Conservation (phyloP, 148 eudicot genomes). For the Vaccinium darrowii region DNA sequence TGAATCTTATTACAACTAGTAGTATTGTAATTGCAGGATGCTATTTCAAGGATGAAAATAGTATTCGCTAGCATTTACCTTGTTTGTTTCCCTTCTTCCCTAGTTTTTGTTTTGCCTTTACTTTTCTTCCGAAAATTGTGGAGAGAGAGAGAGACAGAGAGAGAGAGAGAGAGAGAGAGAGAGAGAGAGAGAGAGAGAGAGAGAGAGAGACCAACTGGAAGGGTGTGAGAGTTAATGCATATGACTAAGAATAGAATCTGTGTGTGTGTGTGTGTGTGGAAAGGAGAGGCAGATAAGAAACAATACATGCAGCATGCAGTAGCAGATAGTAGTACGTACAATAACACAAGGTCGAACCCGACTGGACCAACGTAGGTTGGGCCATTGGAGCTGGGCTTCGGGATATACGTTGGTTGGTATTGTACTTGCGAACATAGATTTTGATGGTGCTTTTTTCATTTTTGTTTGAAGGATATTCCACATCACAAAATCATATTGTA, state of each 20-base stretch:
- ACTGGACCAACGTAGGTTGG: neutral
- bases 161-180: neutral
- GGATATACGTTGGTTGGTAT: neutral
- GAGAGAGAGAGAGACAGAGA: conserved; percentile 6
- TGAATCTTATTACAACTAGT: neutral
- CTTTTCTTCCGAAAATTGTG: conserved; percentile 1
- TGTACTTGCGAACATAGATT: neutral
- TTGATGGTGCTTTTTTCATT: neutral
- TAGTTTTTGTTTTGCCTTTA: neutral
- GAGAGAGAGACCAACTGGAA: too few species aligned
- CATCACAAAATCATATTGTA: neutral
- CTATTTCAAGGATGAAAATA: neutral
- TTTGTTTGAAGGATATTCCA: neutral
- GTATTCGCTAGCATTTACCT: neutral
- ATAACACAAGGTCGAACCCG: neutral
- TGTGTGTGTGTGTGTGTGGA: too few species aligned
- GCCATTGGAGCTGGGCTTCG: neutral
- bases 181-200: neutral
- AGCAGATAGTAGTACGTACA: neutral
- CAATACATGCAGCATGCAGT: neutral
- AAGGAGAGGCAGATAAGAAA: neutral
- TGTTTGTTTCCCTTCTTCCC: neutral
- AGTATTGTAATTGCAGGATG: neutral
- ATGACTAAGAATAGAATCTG: neutral
- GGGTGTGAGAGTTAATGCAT: neutral